phyloP scores from a whole-genome alignment of 106 monocot genomes.

The Ottelia alismoides region DNA sequence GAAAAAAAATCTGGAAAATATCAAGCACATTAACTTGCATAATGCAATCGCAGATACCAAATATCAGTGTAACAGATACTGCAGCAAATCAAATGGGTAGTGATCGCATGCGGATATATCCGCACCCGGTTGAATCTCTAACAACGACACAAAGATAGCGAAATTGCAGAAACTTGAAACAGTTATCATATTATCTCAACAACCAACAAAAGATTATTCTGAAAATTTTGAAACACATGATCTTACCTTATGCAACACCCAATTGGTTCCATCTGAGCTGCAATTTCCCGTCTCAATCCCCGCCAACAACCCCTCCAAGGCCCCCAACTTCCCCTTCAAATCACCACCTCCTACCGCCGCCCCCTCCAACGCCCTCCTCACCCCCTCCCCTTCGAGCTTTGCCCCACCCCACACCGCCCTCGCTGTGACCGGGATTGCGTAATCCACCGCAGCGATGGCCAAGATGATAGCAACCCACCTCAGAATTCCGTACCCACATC shows the following conservation, averaged over 20 bases:
- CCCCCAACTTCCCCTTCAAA: constrained; percentile 26
- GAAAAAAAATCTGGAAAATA: not conserved
- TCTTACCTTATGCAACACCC: constrained; percentile 50
- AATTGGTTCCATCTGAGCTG: constrained; percentile 33
- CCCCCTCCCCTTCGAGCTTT: constrained; percentile 26
- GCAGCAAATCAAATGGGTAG: no score
- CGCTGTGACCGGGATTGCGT: constrained; percentile 13
- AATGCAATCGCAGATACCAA: not conserved
- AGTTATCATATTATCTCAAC: no score
- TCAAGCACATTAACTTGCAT: not conserved
- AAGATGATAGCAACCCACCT: constrained; percentile 8
- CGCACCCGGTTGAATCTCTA: no score
- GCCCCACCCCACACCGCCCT: constrained; percentile 18
- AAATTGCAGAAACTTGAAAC: no score
- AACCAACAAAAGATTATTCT: not conserved
- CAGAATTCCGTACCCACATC: constrained; percentile 4
- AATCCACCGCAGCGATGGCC: constrained; percentile 26
- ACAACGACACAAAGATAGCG: no score
- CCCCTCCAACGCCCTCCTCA: constrained; percentile 28
- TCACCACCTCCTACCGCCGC: constrained; percentile 3
- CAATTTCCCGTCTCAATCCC: constrained; percentile 24
- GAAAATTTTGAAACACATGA: not conserved
- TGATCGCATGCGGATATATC: no score
- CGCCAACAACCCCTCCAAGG: constrained; percentile 28
- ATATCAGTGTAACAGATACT: no score